These are phyloP conservation scores for Spathaspora sp. DNA, from an alignment of 805 yeast genomes.

Conservation along the genomic window DNA sequence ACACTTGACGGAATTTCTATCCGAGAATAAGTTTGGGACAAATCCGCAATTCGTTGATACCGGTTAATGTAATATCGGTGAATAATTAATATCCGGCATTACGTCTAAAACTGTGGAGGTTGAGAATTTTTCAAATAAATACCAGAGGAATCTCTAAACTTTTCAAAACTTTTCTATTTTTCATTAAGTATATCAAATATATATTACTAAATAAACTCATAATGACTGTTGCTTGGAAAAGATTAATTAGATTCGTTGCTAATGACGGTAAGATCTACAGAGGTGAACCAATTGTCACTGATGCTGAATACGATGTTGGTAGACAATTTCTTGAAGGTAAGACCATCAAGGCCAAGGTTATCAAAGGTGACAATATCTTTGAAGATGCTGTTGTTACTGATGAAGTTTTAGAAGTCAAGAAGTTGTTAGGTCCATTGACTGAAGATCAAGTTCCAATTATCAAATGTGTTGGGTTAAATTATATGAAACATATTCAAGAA, in stretches of 20 bases:
- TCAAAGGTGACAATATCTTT: slow-evolving; percentile 44
- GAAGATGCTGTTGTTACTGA: slow-evolving; percentile 32
- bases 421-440: slow-evolving; percentile 12
- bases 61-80: not conserved
- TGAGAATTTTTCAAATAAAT: slow-evolving; percentile 1
- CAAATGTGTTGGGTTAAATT: slow-evolving; percentile 51
- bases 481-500: slow-evolving; percentile 40
- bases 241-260: slow-evolving; percentile 44
- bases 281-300: slow-evolving; percentile 47
- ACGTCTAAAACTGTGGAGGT: not conserved
- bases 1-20: not conserved
- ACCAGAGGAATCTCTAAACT: not conserved
- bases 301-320: slow-evolving; percentile 25
- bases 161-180: not conserved
- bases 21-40: not conserved
- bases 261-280: slow-evolving; percentile 39
- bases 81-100: not conserved
- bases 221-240: slow-evolving; percentile 10
- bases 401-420: slow-evolving; percentile 15
- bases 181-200: not conserved
- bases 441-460: slow-evolving; percentile 21
- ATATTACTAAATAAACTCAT: not conserved
- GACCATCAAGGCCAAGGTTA: slow-evolving; percentile 38
- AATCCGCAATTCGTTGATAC: not conserved
- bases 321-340: slow-evolving; percentile 19